Evolutionary conservation across 768 basidiomycete genomes (phyloP), one percentile per base, ranked within the genome.

Genomic region (Candolleomyces aberdarensis): DNA sequence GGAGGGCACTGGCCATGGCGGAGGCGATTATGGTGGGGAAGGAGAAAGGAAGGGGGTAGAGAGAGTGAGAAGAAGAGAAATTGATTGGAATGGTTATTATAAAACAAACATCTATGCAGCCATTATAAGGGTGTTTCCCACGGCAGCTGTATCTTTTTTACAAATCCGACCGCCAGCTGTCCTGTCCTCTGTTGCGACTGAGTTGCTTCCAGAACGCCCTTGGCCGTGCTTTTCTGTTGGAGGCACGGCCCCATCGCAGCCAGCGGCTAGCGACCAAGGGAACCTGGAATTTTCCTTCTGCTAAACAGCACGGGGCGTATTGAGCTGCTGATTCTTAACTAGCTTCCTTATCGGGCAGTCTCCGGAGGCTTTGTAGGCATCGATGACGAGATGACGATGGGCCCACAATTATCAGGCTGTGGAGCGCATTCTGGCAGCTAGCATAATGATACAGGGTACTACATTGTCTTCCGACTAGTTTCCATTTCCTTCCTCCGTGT

Each of bases 401-500:
- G 8, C 36, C 36, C 58, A 52, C 53, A 39, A 26, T 51, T 19
- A 51, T 8, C 11, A 36, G 36, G 8, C 36, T 36, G 36, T 36
- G 36, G 36, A 36, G 36, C 36, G 11, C 36, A 36, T 36, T 11
- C 36, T 11, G 36, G 29, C 19, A 29, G 47, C 14, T 3, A 10
- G 29, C n/a, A 26, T 17, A 36, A 17, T 19, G 5, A 59, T 36
- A 47, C 29, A 54, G 22, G 44, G 19, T 32, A 47, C 13, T 58
- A 58, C n/a, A 46, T 58, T 46, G 43, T 44, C n/a, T 47, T 48
- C 46, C 39, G 14, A 19, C 20, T 44, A 40, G 31, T 46, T 47
- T 50, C 59, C 19, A 43, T 15, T 32, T 43, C 62, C 53, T 32
- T 70, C 67, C 56, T 71, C 73, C 55, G 76, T 75, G 58, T 87